Evolutionary conservation across 331 rosid species (phyloP).

Genomic region (Phaseolus coccineus): DNA sequence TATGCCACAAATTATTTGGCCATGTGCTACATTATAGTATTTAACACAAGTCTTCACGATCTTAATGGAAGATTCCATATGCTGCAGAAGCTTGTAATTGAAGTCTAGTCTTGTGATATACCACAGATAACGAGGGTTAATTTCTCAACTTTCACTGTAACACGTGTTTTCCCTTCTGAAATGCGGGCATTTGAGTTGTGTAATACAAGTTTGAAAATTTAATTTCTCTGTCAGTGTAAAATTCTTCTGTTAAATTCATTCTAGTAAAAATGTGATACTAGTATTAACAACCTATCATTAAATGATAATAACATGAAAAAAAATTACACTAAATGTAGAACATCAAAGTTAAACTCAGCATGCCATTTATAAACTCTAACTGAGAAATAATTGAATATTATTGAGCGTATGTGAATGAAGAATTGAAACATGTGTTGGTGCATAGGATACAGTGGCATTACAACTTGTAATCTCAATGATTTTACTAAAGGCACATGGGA

Average conservation of each 20-base stretch:
- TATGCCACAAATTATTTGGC: constrained; percentile 22
- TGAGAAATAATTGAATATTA: constrained; percentile 29
- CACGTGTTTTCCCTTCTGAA: constrained; percentile 49
- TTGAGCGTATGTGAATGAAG: background rate
- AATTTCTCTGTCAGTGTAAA: background rate
- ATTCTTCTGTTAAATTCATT: background rate
- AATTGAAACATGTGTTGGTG: constrained; percentile 38
- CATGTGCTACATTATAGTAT: constrained; percentile 41
- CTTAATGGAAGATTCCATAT: constrained; percentile 43
- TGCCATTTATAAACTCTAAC: constrained; percentile 24
- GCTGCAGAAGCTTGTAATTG: constrained; percentile 28
- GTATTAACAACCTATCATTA: background rate
- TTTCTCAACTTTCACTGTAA: constrained; percentile 30
- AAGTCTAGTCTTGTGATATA: constrained; percentile 26
- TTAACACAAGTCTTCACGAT: constrained; percentile 36
- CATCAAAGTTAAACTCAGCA: background rate
- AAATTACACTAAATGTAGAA: background rate
- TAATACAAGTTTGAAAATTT: constrained; percentile 25
- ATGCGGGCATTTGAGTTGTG: constrained; percentile 53
- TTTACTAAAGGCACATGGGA: constrained; percentile 18
- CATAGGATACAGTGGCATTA: constrained; percentile 30
- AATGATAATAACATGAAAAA: background rate
- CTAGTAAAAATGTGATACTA: background rate
- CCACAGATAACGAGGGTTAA: constrained; percentile 35
- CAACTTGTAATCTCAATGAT: constrained; percentile 31